Conservation (phyloP, 257 asterid species). For the Plectranthus barbatus region DNA sequence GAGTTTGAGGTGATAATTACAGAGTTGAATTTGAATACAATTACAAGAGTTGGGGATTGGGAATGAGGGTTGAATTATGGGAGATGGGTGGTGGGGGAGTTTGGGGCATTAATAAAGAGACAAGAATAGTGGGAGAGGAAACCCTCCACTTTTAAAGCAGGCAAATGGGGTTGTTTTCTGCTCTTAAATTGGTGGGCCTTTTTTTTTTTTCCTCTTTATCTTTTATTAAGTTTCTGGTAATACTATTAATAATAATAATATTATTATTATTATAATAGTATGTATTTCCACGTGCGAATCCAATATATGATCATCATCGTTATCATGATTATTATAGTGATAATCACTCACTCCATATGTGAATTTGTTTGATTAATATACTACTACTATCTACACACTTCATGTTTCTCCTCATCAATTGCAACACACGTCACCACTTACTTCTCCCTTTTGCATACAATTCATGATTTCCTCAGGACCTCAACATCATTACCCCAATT, state of each 20-base stretch:
- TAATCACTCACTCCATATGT: not conserved
- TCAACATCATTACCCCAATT: too few relatives aligned
- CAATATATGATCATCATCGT: not conserved
- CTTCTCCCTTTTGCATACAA: too few relatives aligned
- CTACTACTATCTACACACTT: not conserved
- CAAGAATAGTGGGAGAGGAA: constrained; percentile 15
- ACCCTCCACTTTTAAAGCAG: constrained; percentile 20
- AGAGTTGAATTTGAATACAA: too few relatives aligned
- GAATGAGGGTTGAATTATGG: not conserved
- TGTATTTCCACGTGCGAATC: constrained; percentile 15
- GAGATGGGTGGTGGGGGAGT: constrained; percentile 24
- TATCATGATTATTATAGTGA: not conserved
- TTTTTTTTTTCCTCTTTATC: constrained; percentile 2
- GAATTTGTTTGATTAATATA: not conserved
- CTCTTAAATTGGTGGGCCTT: constrained; percentile 21
- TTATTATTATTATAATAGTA: not conserved
- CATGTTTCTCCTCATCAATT: not conserved
- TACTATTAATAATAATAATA: too few relatives aligned
- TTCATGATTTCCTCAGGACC: too few relatives aligned
- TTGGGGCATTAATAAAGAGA: constrained; percentile 26
- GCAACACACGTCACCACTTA: too few relatives aligned
- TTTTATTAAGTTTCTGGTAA: not conserved
- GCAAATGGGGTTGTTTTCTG: constrained; percentile 29
- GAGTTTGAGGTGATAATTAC: too few relatives aligned
- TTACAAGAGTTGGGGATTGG: too few relatives aligned